Evolutionary conservation across 176 grass and related monocot species (phyloP), one percentile per base, ranked within the genome.

Genomic region (Melocanna baccifera): DNA sequence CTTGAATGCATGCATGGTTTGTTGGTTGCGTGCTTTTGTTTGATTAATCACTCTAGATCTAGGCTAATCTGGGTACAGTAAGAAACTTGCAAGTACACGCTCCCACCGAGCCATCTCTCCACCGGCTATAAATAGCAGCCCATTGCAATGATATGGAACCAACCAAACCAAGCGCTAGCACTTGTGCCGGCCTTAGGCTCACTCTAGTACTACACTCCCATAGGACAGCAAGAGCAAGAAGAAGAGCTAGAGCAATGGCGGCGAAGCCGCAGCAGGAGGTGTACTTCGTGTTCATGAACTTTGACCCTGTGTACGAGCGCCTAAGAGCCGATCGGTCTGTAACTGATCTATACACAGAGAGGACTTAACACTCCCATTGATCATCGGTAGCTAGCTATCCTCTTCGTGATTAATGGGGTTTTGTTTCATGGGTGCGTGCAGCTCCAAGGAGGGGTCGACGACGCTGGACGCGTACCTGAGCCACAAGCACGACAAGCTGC

Each of bases 241-340:
- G 71, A 7, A 67, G 39, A 69, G 19, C 1, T 59, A 26, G 26
- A 53, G 46, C 48, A 67, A 94, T 96, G 96, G 96, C 59, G 96
- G 96, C 59, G 73, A 91, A 89, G 63, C 84, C 77, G 53, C 85
- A 90, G 53, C 41, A 89, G 70, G 93, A 99, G 83, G 93, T 96
- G 12, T 99, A 94, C 88, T 99, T 96, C 86, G 96, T 99, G 50
- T 96, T 99, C 96, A 94, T 99, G 96, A 99, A 99, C 85, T 99
- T 94, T 53, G 93, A 99, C 83, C 88, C 90, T 9, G 86, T 89
- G n/a, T 99, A 99, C 32, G 91, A 96, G 61, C 91, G 88, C 75
- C 91, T 92, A 16, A 87, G 84, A 68, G 90, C 91, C 22, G 86
- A 99, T 84, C 83, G 93, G 96, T 98, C 61, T 30, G 32, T 23